Evolutionary conservation across 176 grass and related monocot genomes (phyloP).

Genomic region (Triticum urartu): DNA sequence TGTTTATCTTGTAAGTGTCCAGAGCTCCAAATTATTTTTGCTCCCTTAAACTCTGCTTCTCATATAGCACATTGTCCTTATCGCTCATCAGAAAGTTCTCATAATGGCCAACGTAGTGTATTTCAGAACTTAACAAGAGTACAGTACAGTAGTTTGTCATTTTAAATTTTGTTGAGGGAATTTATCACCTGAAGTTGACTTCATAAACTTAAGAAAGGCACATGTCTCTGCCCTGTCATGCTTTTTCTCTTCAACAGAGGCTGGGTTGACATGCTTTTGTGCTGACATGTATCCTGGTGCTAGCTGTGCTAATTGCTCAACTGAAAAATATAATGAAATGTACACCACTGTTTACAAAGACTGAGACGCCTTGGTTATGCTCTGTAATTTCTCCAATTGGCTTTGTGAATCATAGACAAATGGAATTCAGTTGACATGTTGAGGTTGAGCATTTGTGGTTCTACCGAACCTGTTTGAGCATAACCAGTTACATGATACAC

Average conservation of each 20-base stretch:
- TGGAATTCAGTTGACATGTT: neutral
- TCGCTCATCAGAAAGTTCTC: neutral
- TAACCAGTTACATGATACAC: neutral
- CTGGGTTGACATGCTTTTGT: neutral
- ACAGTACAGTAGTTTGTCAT: neutral
- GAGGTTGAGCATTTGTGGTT: neutral
- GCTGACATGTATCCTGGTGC: neutral
- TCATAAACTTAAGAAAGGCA: neutral
- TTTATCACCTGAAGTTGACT: neutral
- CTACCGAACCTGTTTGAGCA: neutral
- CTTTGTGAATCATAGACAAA: conserved; percentile 9
- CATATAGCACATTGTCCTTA: neutral
- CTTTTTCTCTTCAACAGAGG: neutral
- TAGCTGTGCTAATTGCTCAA: neutral
- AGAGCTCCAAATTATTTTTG: neutral
- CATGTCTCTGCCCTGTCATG: neutral
- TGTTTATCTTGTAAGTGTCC: conserved; percentile 81
- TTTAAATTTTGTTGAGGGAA: neutral
- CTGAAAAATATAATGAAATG: conserved; percentile 13
- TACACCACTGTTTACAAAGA: conserved; percentile 2
- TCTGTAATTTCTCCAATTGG: neutral
- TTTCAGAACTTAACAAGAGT: conserved; percentile 19
- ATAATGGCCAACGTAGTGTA: neutral
- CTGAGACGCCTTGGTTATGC: neutral
- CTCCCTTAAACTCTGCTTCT: neutral